phyloP scores from a whole-genome alignment of 148 eudicot genomes.

The Camellia lanceoleosa region DNA sequence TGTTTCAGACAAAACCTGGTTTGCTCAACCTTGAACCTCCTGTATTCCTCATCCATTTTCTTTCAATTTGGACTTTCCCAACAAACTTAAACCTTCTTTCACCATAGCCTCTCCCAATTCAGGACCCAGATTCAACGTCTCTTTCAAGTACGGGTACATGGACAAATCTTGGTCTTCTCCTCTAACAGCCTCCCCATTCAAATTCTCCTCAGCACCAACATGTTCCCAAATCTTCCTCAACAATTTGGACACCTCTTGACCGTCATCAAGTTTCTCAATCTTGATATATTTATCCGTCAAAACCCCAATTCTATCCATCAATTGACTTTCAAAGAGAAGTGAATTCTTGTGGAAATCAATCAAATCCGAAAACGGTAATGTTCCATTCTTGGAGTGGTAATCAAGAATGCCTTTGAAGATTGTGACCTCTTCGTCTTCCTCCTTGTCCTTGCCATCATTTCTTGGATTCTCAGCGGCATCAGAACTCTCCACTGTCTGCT shows the following conservation, averaged over 20 bases:
- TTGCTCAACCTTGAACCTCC: background rate
- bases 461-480: background rate
- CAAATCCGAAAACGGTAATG: background rate
- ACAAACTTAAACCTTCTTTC: too few relatives aligned
- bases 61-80: too few relatives aligned
- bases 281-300: background rate
- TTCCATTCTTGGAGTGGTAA: slow-evolving; percentile 10
- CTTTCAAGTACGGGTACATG: too few relatives aligned
- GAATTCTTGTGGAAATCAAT: background rate
- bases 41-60: background rate
- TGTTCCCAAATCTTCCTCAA: background rate
- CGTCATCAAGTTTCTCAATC: background rate
- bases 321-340: background rate
- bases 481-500: background rate
- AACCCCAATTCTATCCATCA: background rate
- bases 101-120: too few relatives aligned
- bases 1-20: too few relatives aligned
- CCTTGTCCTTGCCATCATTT: background rate
- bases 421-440: background rate
- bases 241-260: background rate
- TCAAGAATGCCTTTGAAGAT: background rate
- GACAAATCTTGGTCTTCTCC: too few relatives aligned
- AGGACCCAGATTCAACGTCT: too few relatives aligned
- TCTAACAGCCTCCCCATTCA: too few relatives aligned
- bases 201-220: too few relatives aligned